Evolutionary conservation across 2,329 filamentous ascomycete genomes (phyloP).

Genomic region (Arthroderma uncinatum): DNA sequence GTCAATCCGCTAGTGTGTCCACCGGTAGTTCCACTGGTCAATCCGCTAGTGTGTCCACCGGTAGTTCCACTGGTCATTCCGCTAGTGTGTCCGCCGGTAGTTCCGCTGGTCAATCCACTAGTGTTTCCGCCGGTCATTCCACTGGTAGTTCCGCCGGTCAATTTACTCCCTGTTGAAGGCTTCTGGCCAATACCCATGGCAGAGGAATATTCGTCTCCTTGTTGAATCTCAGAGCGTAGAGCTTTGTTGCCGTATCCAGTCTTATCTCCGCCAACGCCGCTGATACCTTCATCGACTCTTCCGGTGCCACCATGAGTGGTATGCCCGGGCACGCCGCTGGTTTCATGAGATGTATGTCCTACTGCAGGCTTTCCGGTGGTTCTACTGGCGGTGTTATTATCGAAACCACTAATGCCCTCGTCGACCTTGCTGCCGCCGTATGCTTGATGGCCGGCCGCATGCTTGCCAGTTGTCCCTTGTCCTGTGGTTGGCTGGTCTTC

Average conservation of each 20-base stretch:
- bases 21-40: not conserved
- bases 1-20: not conserved
- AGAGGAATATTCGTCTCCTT: not conserved
- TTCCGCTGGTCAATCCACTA: not conserved
- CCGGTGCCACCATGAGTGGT: not conserved
- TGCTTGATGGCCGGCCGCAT: not conserved
- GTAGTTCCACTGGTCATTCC: not conserved
- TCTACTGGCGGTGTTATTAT: not conserved
- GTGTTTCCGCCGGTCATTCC: not conserved
- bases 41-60: not conserved
- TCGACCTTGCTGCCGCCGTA: not conserved
- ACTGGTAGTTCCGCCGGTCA: not conserved
- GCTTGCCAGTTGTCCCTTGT: not conserved
- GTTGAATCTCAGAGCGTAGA: not conserved
- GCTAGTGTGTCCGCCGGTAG: not conserved
- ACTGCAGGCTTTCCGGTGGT: not conserved
- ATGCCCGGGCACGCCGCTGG: not conserved
- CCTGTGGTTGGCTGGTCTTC: not conserved
- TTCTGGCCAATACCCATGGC: not conserved
- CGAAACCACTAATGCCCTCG: not conserved
- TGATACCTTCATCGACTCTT: not conserved
- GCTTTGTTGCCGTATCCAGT: not conserved
- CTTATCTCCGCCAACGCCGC: not conserved
- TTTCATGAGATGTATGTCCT: not conserved
- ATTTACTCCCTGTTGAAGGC: not conserved